Base-by-base conservation (phyloP, 768 basidiomycete species). In the Russula dissimulans region DNA sequence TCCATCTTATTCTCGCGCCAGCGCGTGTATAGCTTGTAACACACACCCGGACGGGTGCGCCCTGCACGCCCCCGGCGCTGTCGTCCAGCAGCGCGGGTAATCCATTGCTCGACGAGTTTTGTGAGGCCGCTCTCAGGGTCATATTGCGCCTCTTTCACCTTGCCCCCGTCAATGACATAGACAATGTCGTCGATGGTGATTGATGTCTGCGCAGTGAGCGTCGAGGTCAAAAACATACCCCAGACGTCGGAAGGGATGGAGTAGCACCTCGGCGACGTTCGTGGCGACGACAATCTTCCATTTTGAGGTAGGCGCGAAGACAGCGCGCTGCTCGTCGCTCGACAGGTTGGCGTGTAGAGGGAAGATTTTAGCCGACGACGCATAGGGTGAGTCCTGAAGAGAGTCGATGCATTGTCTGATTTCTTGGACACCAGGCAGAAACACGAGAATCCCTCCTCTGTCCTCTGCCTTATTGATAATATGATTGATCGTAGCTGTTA, bases 21-120 rank as follows among this genome's bases (percentile, higher is more conserved):
- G 51, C 81, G 78, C 0, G 90, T 92, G 70, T 88, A 97, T 4
- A 97, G 75, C 73, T 93, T 97, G 74, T 87, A 97, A 72, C 93
- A 97, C 57, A 82, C 71, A 0, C 90, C 91, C 0, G 87, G 83
- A 60, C 80, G 83, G 3, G 89, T 94, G 56, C 95, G 82, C 26
- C 95, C 95, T 1, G 95, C 94, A 68, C 95, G 83, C 60, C 95
- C 95, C 61, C 93, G 76, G 57, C 95, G 77, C 68, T 97, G 95
- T 61, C 81, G 77, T 3, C 86, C 89, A 3, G 89, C 87, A 0
- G 94, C 94, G 60, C 79, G 81, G 7, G 83, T 84, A 55, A 87
- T 78, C 84, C 89, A 91, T 41, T 78, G 79, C 68, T 97, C 94
- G 6, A 80, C 81, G n/a, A 97, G 73, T 52, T 79, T 75, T 32